phyloP scores from a whole-genome alignment of 176 grass and related monocot genomes.

The Triticum turgidum region DNA sequence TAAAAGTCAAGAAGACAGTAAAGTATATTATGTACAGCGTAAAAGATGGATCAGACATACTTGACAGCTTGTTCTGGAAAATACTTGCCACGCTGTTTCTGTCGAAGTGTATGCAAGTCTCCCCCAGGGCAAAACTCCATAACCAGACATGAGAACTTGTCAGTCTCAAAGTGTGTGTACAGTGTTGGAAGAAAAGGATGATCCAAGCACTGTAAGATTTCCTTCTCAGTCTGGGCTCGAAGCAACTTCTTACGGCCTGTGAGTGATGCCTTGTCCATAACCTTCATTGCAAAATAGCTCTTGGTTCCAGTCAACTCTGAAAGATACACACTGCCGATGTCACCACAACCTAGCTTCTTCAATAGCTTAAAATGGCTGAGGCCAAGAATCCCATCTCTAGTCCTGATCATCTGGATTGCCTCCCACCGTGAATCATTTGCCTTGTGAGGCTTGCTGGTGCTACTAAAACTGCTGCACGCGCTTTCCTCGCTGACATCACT shows the following conservation, averaged over 20 bases:
- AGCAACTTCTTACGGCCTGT: constrained; percentile 73
- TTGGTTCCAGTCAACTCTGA: constrained; percentile 73
- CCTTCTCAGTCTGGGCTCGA: constrained; percentile 81
- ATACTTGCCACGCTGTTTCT: constrained; percentile 75
- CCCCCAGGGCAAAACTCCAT: constrained; percentile 87
- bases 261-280: constrained; percentile 76
- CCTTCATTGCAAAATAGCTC: constrained; percentile 86
- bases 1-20: neutral
- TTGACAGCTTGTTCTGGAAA: constrained; percentile 88
- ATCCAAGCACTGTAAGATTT: constrained; percentile 69
- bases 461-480: constrained; percentile 66
- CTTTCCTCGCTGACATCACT: constrained; percentile 80
- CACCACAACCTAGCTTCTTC: constrained; percentile 76
- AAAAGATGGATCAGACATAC: constrained; percentile 46
- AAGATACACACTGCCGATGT: constrained; percentile 85
- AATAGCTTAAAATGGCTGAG: constrained; percentile 73
- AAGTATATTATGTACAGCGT: neutral
- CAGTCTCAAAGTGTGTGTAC: constrained; percentile 83
- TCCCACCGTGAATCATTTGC: constrained; percentile 76
- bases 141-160: constrained; percentile 86
- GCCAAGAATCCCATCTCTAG: constrained; percentile 53
- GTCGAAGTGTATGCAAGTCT: constrained; percentile 69
- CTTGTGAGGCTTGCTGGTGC: constrained; percentile 74
- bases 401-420: constrained; percentile 60
- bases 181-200: constrained; percentile 82